Percentiles rank a stretch among this genome's conserved stretches.
Conservation (phyloP, 495 filamentous ascomycete species). For the Rusavskia elegans region DNA sequence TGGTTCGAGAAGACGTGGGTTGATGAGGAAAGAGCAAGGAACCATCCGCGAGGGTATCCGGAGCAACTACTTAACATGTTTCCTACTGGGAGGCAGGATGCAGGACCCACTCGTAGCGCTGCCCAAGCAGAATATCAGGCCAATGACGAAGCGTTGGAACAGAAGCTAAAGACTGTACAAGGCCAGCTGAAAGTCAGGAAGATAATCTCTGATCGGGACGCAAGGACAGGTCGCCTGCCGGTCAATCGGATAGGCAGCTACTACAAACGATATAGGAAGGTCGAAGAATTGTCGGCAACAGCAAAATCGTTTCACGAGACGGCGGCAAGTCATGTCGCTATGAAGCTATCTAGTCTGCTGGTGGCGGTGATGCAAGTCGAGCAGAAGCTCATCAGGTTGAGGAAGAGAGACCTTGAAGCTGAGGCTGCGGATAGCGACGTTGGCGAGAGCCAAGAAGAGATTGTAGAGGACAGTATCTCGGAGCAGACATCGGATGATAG, state of each 20-base stretch:
- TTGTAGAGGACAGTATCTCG: background rate
- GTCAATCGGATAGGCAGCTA: conserved; percentile 32
- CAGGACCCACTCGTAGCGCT: background rate
- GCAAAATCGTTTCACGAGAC: conserved; percentile 39
- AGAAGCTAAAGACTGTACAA: conserved; percentile 25
- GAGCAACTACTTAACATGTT: conserved; percentile 36
- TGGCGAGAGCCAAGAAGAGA: conserved; percentile 4
- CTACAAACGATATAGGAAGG: conserved; percentile 40
- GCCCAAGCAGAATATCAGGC: conserved; percentile 13
- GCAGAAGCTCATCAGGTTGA: conserved; percentile 24
- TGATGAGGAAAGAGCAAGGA: conserved; percentile 19
- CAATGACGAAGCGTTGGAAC: conserved; percentile 11
- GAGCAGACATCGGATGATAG: background rate
- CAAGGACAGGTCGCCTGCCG: conserved; percentile 11
- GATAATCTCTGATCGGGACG: conserved; percentile 10
- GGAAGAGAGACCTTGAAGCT: conserved; percentile 10
- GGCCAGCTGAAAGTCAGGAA: conserved; percentile 16
- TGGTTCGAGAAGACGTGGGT: conserved; percentile 74
- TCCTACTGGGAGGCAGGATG: conserved; percentile 19
- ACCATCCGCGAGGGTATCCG: conserved; percentile 9
- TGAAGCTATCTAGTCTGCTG: conserved; percentile 31
- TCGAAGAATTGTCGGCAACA: conserved; percentile 36
- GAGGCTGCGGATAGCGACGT: conserved; percentile 15
- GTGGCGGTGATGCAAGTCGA: conserved; percentile 32
- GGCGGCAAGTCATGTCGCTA: conserved; percentile 32